Evolutionary conservation across 1,284 basidiomycete genomes (phyloP).

Genomic region (Kalmanozyma brasiliensis): DNA sequence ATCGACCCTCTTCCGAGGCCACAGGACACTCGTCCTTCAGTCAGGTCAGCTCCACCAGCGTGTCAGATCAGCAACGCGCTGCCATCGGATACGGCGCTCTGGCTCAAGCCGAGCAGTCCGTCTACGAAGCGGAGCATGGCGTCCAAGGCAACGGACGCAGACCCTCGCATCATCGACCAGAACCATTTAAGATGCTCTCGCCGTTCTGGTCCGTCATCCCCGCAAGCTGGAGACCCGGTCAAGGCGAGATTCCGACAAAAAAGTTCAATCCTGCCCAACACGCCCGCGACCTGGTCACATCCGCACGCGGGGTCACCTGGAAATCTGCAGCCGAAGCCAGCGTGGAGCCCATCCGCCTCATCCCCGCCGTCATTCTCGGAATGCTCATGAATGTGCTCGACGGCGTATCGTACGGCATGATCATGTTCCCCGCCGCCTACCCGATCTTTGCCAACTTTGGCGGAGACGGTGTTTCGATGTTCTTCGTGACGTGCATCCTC

Average conservation of each 20-base stretch:
- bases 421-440: conserved; percentile 81
- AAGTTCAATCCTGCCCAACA: conserved; percentile 14
- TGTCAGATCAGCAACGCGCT: conserved; percentile 34
- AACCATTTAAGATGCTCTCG: conserved; percentile 26
- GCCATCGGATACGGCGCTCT: conserved; percentile 55
- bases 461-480: conserved; percentile 87
- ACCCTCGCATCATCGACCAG: conserved; percentile 31
- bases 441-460: conserved; percentile 84
- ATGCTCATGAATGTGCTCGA: conserved; percentile 90
- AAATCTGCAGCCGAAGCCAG: conserved; percentile 42
- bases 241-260: conserved; percentile 19
- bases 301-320: conserved; percentile 47
- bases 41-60: conserved; percentile 21
- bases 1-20: conserved; percentile 29
- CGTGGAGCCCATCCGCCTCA: conserved; percentile 56
- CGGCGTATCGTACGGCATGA: conserved; percentile 81
- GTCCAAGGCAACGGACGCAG: conserved; percentile 14
- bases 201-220: conserved; percentile 45
- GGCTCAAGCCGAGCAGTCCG: conserved; percentile 54
- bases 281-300: conserved; percentile 17
- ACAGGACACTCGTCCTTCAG: conserved; percentile 33
- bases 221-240: conserved; percentile 29
- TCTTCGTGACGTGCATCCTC: conserved; percentile 73
- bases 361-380: conserved; percentile 86
- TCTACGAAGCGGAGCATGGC: conserved; percentile 25